Base-by-base conservation (phyloP, 2,329 filamentous ascomycete species). In the Simplicillium aogashimaense region DNA sequence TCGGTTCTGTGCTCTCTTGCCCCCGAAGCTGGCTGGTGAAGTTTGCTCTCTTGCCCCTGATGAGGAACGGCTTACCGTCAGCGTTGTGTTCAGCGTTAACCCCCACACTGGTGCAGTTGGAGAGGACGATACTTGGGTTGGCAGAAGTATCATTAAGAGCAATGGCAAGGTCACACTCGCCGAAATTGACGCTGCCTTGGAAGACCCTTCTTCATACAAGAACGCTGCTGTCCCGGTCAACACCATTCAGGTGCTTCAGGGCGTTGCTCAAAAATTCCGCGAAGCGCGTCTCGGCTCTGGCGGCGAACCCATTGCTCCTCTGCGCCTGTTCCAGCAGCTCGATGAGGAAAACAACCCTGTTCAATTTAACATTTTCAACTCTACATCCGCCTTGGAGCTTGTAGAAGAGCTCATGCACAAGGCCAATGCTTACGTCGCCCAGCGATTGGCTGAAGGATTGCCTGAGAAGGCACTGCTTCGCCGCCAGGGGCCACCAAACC, bases 301-400 rank as follows among this genome's bases (percentile, higher is more conserved):
- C 29, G 79, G 79, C 34, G 78, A 84, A 47, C 79, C 84, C 11
- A 85, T 95, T 52, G 84, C 89, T 29, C 82, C 90, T 32, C 76
- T 98, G 39, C 84, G 92, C 42, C 74, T 98, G 36, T 70, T 97
- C 45, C 88, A 95, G 63, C 89, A 95, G 64, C 74, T 97, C 32
- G 92, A 98, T 51, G 92, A 98, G 52, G 92, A 98, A 70, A 97
- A 97, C 60, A 87, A 95, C 39, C 92, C 90, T 3, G 89, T 97
- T 32, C 88, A 95, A 66, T 79, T 87, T 59, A 98, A 97, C 66
- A 85, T 98, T 48, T 98, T 97, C 55, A 83, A 95, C 59, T 90
- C 86, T 25, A 87, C 86, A 11, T 72, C 82, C 9, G 86, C 89
- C 3, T 87, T 94, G 47, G 90, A 97, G 65, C 77, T 97, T 47